Evolutionary conservation across 495 filamentous ascomycete genomes (phyloP).

Genomic region (Podospora pseudocomata): DNA sequence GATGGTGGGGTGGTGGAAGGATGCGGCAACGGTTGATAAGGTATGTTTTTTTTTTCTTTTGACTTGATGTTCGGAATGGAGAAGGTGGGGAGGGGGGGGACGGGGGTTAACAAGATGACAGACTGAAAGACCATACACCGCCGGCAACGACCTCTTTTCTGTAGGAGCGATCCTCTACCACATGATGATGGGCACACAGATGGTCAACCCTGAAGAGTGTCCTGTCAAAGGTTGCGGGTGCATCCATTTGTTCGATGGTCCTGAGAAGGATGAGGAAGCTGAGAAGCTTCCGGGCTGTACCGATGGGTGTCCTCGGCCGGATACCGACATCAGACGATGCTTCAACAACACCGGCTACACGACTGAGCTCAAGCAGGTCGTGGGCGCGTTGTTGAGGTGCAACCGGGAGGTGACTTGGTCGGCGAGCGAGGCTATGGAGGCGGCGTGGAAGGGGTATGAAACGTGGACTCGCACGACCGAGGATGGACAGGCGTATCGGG

Average conservation of each 20-base stretch:
- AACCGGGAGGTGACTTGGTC: constrained; percentile 19
- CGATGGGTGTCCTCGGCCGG: background rate
- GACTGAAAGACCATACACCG: constrained; percentile 29
- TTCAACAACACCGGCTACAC: constrained; percentile 24
- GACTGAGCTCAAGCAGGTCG: constrained; percentile 22
- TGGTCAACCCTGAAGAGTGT: constrained; percentile 31
- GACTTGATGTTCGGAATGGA: no score
- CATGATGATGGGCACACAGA: constrained; percentile 37
- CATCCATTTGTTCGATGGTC: constrained; percentile 17
- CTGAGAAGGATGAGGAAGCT: background rate
- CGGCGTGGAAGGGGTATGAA: constrained; percentile 25
- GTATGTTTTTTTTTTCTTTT: background rate
- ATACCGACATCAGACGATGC: background rate
- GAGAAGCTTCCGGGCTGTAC: background rate
- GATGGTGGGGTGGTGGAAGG: background rate
- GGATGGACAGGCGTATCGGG: constrained; percentile 28
- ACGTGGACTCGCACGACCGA: constrained; percentile 27
- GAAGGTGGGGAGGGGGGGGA: background rate
- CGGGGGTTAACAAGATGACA: constrained; percentile 2
- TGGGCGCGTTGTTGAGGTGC: constrained; percentile 23
- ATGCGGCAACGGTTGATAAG: background rate
- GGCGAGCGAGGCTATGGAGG: constrained; percentile 23
- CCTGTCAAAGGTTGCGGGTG: constrained; percentile 5
- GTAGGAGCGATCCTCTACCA: constrained; percentile 36
- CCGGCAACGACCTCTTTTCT: constrained; percentile 34